phyloP scores from a whole-genome alignment of 306 rosid genomes.

The Leucaena leucocephala region DNA sequence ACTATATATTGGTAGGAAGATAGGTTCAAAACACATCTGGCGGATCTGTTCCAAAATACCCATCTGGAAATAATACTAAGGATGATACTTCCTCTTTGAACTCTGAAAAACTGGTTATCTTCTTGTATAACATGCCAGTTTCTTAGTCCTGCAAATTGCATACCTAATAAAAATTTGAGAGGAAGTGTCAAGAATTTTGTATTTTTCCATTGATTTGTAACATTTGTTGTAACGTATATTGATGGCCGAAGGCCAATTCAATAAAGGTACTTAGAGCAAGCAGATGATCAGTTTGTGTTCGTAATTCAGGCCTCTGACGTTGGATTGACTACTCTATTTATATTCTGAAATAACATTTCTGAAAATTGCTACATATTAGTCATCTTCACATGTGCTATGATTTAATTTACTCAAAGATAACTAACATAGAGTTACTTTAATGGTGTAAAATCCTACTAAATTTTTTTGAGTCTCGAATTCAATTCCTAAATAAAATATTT shows the following conservation, averaged over 20 bases:
- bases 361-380: too few relatives aligned
- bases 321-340: constrained; percentile 5
- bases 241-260: constrained; percentile 24
- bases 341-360: too few relatives aligned
- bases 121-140: constrained; percentile 50
- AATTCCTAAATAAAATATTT: too few relatives aligned
- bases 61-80: constrained; percentile 58
- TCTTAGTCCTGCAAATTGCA: constrained; percentile 37
- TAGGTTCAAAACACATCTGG: constrained; percentile 39
- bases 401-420: too few relatives aligned
- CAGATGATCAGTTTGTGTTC: not conserved
- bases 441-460: too few relatives aligned
- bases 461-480: too few relatives aligned
- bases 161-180: constrained; percentile 32
- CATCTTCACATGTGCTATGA: too few relatives aligned
- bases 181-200: constrained; percentile 35
- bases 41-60: constrained; percentile 27
- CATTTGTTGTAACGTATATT: constrained; percentile 39
- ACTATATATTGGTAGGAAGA: constrained; percentile 42
- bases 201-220: constrained; percentile 44
- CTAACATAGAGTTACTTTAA: too few relatives aligned
- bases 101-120: constrained; percentile 25
- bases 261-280: constrained; percentile 13
- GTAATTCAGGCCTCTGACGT: constrained; percentile 1
- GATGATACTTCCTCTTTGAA: constrained; percentile 41